Percentiles rank a stretch among this genome's conserved stretches.
These are phyloP conservation scores for Cadophora gregata DNA, from an alignment of 2,329 filamentous ascomycete genomes.

Conservation along the genomic window DNA sequence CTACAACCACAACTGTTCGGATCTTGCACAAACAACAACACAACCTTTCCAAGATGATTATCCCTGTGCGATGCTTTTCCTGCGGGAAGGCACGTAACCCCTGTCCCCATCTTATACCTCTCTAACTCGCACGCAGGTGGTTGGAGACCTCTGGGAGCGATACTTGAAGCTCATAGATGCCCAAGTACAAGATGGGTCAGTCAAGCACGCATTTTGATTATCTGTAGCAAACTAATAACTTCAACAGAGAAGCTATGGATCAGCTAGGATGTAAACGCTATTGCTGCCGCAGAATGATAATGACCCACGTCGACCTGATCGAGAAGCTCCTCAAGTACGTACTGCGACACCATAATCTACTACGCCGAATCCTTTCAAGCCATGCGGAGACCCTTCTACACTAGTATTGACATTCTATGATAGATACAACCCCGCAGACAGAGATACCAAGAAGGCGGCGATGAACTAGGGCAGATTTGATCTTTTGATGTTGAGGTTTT, in stretches of 20 bases:
- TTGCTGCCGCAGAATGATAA: slow-evolving; percentile 99
- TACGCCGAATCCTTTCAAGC: slow-evolving; percentile 1
- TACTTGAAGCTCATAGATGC: slow-evolving; percentile 90
- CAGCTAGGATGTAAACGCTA: slow-evolving; percentile 92
- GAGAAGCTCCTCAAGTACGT: slow-evolving; percentile 93
- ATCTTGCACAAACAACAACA: background rate
- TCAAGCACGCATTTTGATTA: slow-evolving; percentile 31
- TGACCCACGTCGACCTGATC: slow-evolving; percentile 98
- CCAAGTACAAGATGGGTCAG: slow-evolving; percentile 75
- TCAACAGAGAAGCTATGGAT: slow-evolving; percentile 88
- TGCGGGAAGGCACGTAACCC: slow-evolving; percentile 83
- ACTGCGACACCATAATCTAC: slow-evolving; percentile 4
- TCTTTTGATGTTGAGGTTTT: slow-evolving; percentile 15
- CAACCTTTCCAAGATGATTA: slow-evolving; percentile 80
- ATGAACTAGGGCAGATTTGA: slow-evolving; percentile 35
- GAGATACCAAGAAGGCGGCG: slow-evolving; percentile 50
- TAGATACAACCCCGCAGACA: slow-evolving; percentile 56
- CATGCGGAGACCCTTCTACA: slow-evolving; percentile 1
- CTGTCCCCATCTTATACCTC: slow-evolving; percentile 1
- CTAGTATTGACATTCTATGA: slow-evolving; percentile 27
- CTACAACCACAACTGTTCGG: slow-evolving; percentile 1
- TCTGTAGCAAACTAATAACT: slow-evolving; percentile 25
- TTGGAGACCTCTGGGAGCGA: slow-evolving; percentile 95
- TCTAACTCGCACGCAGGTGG: slow-evolving; percentile 66
- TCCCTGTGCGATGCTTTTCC: slow-evolving; percentile 97